A percentile compares a stretch with the other conserved stretches of the same genome.
Evolutionary conservation across 139 green algal species (phyloP).

Genomic region (Chlorella sp.): DNA sequence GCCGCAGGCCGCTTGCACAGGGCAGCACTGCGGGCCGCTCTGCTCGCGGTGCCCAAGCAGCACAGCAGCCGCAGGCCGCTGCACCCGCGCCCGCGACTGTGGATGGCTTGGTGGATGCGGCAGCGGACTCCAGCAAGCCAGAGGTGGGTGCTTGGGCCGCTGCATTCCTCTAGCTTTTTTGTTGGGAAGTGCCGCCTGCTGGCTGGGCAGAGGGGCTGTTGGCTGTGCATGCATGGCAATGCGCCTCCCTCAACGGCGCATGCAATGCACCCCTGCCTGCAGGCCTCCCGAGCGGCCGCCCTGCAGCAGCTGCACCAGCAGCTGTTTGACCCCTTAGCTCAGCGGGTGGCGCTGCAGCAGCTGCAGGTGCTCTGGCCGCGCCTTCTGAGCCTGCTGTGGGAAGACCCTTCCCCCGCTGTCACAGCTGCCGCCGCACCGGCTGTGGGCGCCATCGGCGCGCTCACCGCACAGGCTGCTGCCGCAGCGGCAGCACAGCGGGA

Average conservation of each 20-base stretch:
- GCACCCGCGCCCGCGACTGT: neutral
- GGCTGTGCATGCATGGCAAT: too few relatives aligned
- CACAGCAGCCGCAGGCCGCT: neutral
- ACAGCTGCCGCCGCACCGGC: slow-evolving; percentile 33
- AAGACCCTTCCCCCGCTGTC: slow-evolving; percentile 27
- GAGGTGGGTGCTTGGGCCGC: neutral
- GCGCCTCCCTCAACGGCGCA: neutral
- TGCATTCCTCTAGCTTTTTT: neutral
- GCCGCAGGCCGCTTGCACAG: neutral
- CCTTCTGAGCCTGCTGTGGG: slow-evolving; percentile 44
- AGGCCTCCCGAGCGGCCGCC: neutral
- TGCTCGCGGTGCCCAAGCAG: neutral
- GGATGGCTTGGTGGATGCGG: neutral
- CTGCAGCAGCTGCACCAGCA: slow-evolving; percentile 40
- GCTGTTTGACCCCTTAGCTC: slow-evolving; percentile 14
- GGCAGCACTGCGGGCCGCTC: neutral
- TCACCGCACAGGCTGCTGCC: slow-evolving; percentile 34
- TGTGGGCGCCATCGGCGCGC: slow-evolving; percentile 50
- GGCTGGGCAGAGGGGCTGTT: neutral
- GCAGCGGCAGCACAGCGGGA: neutral
- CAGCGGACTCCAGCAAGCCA: neutral
- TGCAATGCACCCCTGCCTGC: neutral
- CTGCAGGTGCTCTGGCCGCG: slow-evolving; percentile 41
- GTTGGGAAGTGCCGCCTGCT: neutral
- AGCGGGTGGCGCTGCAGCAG: slow-evolving; percentile 28